phyloP scores from a whole-genome alignment of 2,329 filamentous ascomycete species.

The Fusarium sp. region DNA sequence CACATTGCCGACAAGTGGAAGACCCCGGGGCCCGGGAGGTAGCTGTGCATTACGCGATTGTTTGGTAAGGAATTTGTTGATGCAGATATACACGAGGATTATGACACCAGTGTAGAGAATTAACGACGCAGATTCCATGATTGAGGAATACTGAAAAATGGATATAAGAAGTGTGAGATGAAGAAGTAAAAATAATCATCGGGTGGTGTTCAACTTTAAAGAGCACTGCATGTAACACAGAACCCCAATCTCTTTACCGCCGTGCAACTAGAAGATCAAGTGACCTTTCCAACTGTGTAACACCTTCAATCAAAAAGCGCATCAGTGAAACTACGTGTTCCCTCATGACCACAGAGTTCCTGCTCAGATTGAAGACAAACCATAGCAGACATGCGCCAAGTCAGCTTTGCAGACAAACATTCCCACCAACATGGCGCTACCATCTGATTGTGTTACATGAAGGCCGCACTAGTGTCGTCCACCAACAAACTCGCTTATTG shows the following conservation, averaged over 20 bases:
- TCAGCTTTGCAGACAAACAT: not conserved
- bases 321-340: accelerated
- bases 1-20: conserved; percentile 28
- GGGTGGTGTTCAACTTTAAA: accelerated
- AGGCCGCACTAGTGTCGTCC: not conserved
- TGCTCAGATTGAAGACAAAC: accelerated
- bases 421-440: not conserved
- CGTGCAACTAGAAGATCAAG: not conserved
- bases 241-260: not conserved
- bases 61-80: accelerated
- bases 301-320: not conserved
- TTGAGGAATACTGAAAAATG: too few species aligned
- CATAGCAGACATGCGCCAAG: not conserved
- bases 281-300: too few species aligned
- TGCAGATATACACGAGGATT: not conserved
- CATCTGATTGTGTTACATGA: not conserved
- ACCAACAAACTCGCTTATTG: not conserved
- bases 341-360: accelerated
- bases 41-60: not conserved
- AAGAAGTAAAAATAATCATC: too few species aligned
- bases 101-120: accelerated
- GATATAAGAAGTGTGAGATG: too few species aligned
- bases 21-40: conserved; percentile 24
- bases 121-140: not conserved
- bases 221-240: accelerated